phyloP scores from a whole-genome alignment of 768 basidiomycete genomes.

The Pilatotrama ljubarskyi region DNA sequence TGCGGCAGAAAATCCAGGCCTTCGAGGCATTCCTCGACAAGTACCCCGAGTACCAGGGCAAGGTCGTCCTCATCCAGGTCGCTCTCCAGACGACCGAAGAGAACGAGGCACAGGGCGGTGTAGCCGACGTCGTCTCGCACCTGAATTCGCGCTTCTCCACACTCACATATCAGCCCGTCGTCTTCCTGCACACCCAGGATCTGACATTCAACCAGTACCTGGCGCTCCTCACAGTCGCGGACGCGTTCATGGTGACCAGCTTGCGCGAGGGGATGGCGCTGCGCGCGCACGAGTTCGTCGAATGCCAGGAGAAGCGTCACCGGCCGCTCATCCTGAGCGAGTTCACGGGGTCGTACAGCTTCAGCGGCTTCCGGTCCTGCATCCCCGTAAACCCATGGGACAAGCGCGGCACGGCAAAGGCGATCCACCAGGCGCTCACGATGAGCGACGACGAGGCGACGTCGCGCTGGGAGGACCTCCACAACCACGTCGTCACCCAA shows the following conservation, averaged over 20 bases:
- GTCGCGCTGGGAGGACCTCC: slow-evolving; percentile 82
- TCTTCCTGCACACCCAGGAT: slow-evolving; percentile 83
- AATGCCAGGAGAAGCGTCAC: slow-evolving; percentile 72
- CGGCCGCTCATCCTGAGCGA: slow-evolving; percentile 80
- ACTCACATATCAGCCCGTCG: slow-evolving; percentile 84
- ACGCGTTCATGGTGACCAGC: slow-evolving; percentile 83
- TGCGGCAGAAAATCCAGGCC: slow-evolving; percentile 79
- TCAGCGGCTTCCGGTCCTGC: slow-evolving; percentile 84
- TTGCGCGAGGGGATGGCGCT: slow-evolving; percentile 89
- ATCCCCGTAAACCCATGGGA: slow-evolving; percentile 89
- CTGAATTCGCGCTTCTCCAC: slow-evolving; percentile 85
- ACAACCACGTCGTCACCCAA: slow-evolving; percentile 83
- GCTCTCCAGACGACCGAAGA: slow-evolving; percentile 80
- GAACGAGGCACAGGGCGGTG: slow-evolving; percentile 72
- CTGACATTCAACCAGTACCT: slow-evolving; percentile 86
- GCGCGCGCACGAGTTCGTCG: slow-evolving; percentile 80
- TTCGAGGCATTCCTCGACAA: slow-evolving; percentile 82
- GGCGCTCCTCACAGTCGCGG: slow-evolving; percentile 77
- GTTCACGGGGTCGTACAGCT: slow-evolving; percentile 87
- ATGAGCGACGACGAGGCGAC: slow-evolving; percentile 75
- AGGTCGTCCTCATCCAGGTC: slow-evolving; percentile 85
- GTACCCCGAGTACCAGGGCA: slow-evolving; percentile 77
- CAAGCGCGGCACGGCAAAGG: slow-evolving; percentile 77
- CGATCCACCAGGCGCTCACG: slow-evolving; percentile 74
- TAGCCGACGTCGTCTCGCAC: slow-evolving; percentile 73